Conservation (phyloP, 306 rosid genomes). For the Malus sieversii region DNA sequence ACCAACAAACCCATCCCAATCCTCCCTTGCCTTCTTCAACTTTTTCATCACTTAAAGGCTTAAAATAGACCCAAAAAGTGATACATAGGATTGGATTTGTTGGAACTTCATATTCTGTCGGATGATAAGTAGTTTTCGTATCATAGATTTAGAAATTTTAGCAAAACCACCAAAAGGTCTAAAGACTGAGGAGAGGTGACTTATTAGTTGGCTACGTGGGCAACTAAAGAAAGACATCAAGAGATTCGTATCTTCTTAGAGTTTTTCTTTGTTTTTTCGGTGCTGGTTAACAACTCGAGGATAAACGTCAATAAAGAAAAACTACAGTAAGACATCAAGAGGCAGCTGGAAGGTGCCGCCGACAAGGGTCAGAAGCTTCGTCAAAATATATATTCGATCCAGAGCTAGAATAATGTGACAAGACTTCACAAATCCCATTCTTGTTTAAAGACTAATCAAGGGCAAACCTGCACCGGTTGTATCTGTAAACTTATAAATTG, state of each 20-base stretch:
- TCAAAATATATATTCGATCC: no score
- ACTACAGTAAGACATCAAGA: background rate
- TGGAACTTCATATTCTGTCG: background rate
- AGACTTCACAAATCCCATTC: no score
- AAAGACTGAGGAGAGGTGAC: background rate
- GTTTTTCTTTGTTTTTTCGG: background rate
- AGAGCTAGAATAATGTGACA: no score
- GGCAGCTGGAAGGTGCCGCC: background rate
- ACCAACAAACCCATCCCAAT: background rate
- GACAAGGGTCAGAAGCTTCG: background rate
- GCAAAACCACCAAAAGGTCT: background rate
- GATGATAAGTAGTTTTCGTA: background rate
- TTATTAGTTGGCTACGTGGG: background rate
- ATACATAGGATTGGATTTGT: background rate
- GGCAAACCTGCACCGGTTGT: no score
- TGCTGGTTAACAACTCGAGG: background rate
- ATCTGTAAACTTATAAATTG: no score
- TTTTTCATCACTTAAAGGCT: background rate
- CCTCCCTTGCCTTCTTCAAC: background rate
- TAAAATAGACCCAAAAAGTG: background rate
- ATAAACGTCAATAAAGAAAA: no score
- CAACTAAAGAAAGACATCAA: background rate
- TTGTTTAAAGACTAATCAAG: no score
- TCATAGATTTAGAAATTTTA: background rate
- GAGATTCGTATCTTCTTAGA: background rate